Conservation (phyloP, 2,329 filamentous ascomycete genomes). For the Keithomyces neogunnii region DNA sequence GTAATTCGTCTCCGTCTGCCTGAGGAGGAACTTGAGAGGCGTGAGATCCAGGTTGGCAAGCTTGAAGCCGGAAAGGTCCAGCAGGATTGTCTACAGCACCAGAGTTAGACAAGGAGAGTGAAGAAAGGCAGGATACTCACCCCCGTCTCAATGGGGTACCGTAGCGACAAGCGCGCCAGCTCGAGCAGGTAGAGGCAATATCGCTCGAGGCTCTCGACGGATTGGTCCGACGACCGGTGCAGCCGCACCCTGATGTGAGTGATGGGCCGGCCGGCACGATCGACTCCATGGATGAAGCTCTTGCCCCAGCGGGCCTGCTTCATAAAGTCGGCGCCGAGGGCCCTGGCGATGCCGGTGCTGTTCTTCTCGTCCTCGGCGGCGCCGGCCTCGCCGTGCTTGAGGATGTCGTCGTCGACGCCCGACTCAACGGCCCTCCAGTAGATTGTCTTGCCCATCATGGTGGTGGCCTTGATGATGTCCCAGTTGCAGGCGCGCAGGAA, state of each 20-base stretch:
- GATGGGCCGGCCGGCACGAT: slow-evolving; percentile 71
- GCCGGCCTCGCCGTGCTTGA: slow-evolving; percentile 58
- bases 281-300: slow-evolving; percentile 74
- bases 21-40: slow-evolving; percentile 93
- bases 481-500: slow-evolving; percentile 78
- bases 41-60: slow-evolving; percentile 91
- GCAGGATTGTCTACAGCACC: neutral
- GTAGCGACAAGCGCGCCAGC: slow-evolving; percentile 70
- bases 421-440: slow-evolving; percentile 74
- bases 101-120: neutral
- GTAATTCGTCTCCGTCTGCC: slow-evolving; percentile 92
- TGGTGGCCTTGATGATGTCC: slow-evolving; percentile 78
- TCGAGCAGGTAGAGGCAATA: slow-evolving; percentile 87
- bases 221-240: slow-evolving; percentile 70
- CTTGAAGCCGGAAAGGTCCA: slow-evolving; percentile 77
- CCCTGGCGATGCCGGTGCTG: slow-evolving; percentile 51
- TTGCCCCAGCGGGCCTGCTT: slow-evolving; percentile 78
- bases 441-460: slow-evolving; percentile 86
- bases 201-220: slow-evolving; percentile 64
- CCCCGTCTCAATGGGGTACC: slow-evolving; percentile 72
- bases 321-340: slow-evolving; percentile 63
- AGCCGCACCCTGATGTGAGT: slow-evolving; percentile 70
- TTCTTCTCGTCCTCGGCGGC: slow-evolving; percentile 49
- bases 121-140: slow-evolving; percentile 40
- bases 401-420: slow-evolving; percentile 77